Evolutionary conservation across 2,329 filamentous ascomycete species (phyloP), one percentile per base, ranked within the genome.

Genomic region (Aspergillus arachidicola): DNA sequence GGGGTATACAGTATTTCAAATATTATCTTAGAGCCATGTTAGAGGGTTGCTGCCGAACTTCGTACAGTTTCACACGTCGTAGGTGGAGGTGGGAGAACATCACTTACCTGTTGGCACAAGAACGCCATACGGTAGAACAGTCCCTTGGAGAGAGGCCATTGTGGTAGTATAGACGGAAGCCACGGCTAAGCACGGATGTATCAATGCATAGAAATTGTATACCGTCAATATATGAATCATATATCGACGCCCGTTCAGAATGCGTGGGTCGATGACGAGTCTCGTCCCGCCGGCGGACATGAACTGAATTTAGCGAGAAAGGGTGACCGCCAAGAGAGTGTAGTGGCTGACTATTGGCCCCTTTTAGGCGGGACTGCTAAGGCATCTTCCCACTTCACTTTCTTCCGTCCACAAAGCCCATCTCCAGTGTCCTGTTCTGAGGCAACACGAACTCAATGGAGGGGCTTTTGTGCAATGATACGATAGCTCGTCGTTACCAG

Each of bases 401-500:
- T 32, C 26, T 55, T 55, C 51, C 30, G 34, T 26, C 21, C 6
- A 48, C 59, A 19, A 30, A 19, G 23, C n/a, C 12, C 26, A 9
- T 26, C 56, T 32, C 51, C 57, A 59, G 21, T 58, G 61, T 38
- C 58, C 58, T 30, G 51, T 41, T 21, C 57, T 58, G 14, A 36
- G 26, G 58, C 11, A 41, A 23, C 21, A 9, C 6, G 11, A 38
- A 38, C 60, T 61, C 57, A 69, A 60, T 64, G 64, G 12, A 56
- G 54, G 23, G 75, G 81, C 70, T 84, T 85, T 71, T 81, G 78
- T 0, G 83, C 83, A 63, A 86, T 81, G 60, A 85, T 79, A 54
- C 83, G 81, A 61, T 85, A 85, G 58, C 82, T 85, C 9, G 84
- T 86, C 3, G 81, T 82, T 26, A 81, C 80, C 19, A 86, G 73